These are phyloP conservation scores for Teunomyces barrocoloradensis DNA, from an alignment of 805 yeast genomes.

Conservation along the genomic window DNA sequence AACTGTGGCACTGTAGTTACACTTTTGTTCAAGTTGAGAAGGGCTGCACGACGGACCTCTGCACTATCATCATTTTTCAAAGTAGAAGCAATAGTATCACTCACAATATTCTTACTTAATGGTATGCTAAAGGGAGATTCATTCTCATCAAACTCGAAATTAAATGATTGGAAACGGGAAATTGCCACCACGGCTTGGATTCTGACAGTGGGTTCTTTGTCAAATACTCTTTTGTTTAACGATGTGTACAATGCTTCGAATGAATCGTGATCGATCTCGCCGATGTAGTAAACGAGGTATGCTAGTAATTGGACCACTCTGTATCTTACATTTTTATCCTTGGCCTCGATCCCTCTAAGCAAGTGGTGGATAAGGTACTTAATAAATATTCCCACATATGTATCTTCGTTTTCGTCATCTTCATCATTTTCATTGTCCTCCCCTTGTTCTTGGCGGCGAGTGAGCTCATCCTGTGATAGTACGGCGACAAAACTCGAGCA, in stretches of 20 bases:
- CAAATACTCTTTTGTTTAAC: constrained; percentile 62
- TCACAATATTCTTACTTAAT: constrained; percentile 9
- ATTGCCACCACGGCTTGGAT: constrained; percentile 81
- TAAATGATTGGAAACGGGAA: constrained; percentile 64
- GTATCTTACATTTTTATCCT: constrained; percentile 72
- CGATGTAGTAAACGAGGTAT: constrained; percentile 64
- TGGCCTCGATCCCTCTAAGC: constrained; percentile 74
- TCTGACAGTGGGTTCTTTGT: constrained; percentile 75
- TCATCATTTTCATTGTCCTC: constrained; percentile 24
- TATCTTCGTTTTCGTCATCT: constrained; percentile 39
- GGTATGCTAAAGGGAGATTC: constrained; percentile 13
- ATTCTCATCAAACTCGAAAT: constrained; percentile 35
- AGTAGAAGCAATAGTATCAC: constrained; percentile 21
- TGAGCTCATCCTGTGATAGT: constrained; percentile 35
- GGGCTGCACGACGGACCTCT: constrained; percentile 84
- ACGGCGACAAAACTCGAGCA: constrained; percentile 55
- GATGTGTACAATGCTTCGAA: constrained; percentile 61
- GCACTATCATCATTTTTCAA: constrained; percentile 79
- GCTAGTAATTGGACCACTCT: constrained; percentile 77
- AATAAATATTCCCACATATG: constrained; percentile 51
- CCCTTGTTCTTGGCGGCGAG: constrained; percentile 14
- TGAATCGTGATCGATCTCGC: constrained; percentile 71
- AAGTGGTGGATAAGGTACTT: constrained; percentile 63
- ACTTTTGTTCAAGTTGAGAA: constrained; percentile 64
- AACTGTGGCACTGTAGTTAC: constrained; percentile 52